phyloP scores from a whole-genome alignment of 805 yeast genomes.

The Candida ascalaphidarum region DNA sequence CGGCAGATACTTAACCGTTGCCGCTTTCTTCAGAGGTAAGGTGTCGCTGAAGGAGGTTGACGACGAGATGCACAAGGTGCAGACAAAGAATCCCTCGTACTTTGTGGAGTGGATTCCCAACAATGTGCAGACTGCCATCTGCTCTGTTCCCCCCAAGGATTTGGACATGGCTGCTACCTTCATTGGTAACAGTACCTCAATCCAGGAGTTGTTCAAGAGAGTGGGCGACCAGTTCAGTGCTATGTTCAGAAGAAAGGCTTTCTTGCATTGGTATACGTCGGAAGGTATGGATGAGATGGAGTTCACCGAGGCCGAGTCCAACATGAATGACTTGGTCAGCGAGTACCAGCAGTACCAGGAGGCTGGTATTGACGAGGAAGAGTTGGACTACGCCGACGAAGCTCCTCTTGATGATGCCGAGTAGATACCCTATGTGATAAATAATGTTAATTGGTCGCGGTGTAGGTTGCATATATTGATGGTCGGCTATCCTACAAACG shows the following conservation, averaged over 20 bases:
- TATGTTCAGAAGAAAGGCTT: constrained; percentile 90
- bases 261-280: constrained; percentile 91
- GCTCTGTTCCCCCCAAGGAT: constrained; percentile 82
- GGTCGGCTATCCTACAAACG: too few relatives aligned
- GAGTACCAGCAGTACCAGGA: constrained; percentile 92
- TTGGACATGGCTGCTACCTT: constrained; percentile 88
- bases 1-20: constrained; percentile 88
- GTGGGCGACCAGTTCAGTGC: constrained; percentile 84
- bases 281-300: constrained; percentile 97
- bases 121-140: constrained; percentile 89
- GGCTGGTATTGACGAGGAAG: constrained; percentile 69
- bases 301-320: constrained; percentile 88
- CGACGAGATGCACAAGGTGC: constrained; percentile 83
- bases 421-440: too few relatives aligned
- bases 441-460: too few relatives aligned
- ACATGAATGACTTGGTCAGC: constrained; percentile 79
- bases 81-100: constrained; percentile 70
- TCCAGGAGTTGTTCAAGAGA: constrained; percentile 85
- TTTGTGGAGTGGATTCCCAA: constrained; percentile 97
- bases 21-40: constrained; percentile 91
- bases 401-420: too few relatives aligned
- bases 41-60: constrained; percentile 91
- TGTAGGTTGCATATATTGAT: too few relatives aligned
- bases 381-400: constrained; percentile 54
- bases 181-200: constrained; percentile 87